A percentile compares a stretch with the other conserved stretches of the same genome.
Conservation (phyloP, 1,139 yeast species). For the Waltiozyma sp. region DNA sequence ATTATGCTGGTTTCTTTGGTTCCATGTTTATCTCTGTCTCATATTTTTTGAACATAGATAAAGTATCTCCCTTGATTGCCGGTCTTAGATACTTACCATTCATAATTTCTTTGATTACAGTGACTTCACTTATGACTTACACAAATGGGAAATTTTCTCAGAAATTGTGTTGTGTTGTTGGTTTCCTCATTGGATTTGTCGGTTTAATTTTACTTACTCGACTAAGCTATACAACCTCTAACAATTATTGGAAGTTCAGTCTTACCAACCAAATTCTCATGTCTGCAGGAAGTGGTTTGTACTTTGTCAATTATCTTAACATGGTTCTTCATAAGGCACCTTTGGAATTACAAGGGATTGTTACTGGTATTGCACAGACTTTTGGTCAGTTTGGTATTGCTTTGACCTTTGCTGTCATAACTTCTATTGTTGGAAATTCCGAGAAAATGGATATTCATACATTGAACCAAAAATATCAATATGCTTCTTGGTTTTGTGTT, state of each 20-base stretch:
- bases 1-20: constrained; percentile 8
- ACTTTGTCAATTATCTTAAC: constrained; percentile 1
- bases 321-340: constrained; percentile 13
- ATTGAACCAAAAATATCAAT: not conserved
- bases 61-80: constrained; percentile 16
- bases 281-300: constrained; percentile 13
- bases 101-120: not conserved
- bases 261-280: constrained; percentile 12
- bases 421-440: constrained; percentile 17
- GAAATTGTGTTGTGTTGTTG: constrained; percentile 9
- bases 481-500: not conserved
- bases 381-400: constrained; percentile 20
- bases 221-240: constrained; percentile 6
- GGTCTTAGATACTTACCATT: constrained; percentile 18
- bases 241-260: constrained; percentile 19
- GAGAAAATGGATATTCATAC: not conserved
- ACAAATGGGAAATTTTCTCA: constrained; percentile 9
- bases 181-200: constrained; percentile 11
- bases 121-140: constrained; percentile 6
- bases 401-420: constrained; percentile 18
- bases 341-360: constrained; percentile 20
- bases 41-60: constrained; percentile 8
- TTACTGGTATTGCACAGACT: constrained; percentile 21
- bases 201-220: constrained; percentile 15
- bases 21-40: constrained; percentile 5